These are phyloP conservation scores for Trametes coccinea DNA, from an alignment of 768 basidiomycete species.

Conservation along the genomic window DNA sequence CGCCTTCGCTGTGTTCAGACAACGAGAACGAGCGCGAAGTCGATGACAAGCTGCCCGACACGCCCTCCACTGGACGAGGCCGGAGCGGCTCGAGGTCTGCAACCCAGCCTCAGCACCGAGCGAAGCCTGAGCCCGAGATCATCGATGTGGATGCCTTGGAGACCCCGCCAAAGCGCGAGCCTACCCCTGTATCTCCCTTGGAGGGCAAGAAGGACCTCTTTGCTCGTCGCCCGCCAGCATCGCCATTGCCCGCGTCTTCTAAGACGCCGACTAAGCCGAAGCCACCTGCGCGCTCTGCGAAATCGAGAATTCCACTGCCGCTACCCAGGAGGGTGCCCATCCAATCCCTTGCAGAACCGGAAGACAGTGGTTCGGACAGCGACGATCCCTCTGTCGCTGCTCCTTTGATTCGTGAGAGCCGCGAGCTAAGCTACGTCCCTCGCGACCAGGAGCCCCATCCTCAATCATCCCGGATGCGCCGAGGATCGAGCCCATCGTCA, in stretches of 20 bases:
- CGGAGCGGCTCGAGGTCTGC: neutral
- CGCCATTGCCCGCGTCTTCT: conserved; percentile 52
- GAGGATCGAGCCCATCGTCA: conserved; percentile 7
- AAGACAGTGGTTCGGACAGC: conserved; percentile 11
- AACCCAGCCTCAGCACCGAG: neutral
- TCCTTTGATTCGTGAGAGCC: neutral
- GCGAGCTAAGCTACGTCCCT: neutral
- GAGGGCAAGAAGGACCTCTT: conserved; percentile 42
- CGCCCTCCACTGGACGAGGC: conserved; percentile 46
- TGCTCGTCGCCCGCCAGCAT: conserved; percentile 60
- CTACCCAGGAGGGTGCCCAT: conserved; percentile 8
- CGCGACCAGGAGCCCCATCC: neutral
- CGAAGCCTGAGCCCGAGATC: conserved; percentile 17
- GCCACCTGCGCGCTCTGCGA: conserved; percentile 49
- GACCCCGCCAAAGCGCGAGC: neutral
- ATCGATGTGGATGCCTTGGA: conserved; percentile 27
- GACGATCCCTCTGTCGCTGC: conserved; percentile 13
- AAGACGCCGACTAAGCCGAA: conserved; percentile 53
- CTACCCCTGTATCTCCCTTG: neutral
- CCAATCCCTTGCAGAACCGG: neutral
- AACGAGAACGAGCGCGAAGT: conserved; percentile 53
- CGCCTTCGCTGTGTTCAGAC: conserved; percentile 76
- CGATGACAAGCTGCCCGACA: conserved; percentile 44
- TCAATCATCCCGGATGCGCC: neutral
- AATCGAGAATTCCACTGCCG: conserved; percentile 11